These are phyloP conservation scores for Trichoderma gamsii DNA, from an alignment of 495 filamentous ascomycete species.

Conservation along the genomic window DNA sequence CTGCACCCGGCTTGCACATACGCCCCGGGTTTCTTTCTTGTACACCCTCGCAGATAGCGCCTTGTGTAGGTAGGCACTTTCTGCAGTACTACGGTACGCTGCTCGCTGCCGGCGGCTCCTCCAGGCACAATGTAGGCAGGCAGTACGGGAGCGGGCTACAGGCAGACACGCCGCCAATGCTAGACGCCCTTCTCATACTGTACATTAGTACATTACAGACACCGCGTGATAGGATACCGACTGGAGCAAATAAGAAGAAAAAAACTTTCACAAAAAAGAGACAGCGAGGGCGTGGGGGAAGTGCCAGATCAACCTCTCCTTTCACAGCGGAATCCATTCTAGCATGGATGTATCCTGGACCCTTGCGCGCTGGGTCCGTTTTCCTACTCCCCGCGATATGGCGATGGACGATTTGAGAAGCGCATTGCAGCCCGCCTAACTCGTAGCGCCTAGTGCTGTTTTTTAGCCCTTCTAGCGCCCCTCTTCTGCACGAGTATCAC, in stretches of 20 bases:
- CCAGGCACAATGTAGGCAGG: no score
- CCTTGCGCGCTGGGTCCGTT: background rate
- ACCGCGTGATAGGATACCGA: no score
- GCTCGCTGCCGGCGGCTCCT: no score
- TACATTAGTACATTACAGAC: no score
- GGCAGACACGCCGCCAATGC: no score
- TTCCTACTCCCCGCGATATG: background rate
- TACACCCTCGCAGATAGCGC: no score
- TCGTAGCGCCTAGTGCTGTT: background rate
- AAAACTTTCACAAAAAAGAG: background rate
- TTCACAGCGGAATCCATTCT: background rate
- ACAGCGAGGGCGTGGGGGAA: background rate
- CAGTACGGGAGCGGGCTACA: no score
- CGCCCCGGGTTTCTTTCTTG: no score
- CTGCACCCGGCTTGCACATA: background rate
- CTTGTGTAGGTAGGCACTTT: no score
- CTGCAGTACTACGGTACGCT: no score
- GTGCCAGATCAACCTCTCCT: slow-evolving; percentile 8
- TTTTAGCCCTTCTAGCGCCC: background rate
- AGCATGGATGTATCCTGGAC: background rate
- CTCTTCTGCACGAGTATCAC: background rate
- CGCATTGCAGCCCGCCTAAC: background rate
- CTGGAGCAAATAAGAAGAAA: background rate
- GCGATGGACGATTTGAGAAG: background rate
- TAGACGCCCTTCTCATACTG: no score